A percentile compares a stretch with the other conserved stretches of the same genome.
Evolutionary conservation across 1,284 basidiomycete genomes (phyloP).

Genomic region (Trametes polyzona): DNA sequence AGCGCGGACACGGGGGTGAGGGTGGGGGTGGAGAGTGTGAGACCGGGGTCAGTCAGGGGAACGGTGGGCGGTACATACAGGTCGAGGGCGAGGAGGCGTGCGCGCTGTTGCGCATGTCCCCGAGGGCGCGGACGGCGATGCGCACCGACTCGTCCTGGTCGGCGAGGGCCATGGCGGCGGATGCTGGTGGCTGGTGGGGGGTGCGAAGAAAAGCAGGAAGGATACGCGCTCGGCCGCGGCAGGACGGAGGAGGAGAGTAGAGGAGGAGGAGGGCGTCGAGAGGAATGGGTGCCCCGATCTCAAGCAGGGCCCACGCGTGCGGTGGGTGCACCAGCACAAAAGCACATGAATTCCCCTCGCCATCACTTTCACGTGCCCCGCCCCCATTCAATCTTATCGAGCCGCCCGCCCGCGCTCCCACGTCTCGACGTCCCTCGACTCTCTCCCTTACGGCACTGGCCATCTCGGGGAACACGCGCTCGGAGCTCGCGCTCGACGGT

Average conservation of each 20-base stretch:
- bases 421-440: neutral
- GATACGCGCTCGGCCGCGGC: neutral
- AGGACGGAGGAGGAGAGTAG: neutral
- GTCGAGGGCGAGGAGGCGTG: constrained; percentile 33
- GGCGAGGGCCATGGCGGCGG: constrained; percentile 35
- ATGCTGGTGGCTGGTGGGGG: constrained; percentile 4
- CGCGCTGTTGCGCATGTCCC: constrained; percentile 63
- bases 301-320: neutral
- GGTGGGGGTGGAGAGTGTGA: neutral
- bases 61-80: constrained; percentile 30
- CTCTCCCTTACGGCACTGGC: neutral
- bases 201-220: neutral
- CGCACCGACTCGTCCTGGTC: constrained; percentile 59
- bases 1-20: neutral
- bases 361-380: constrained; percentile 25
- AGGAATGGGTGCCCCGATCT: neutral
- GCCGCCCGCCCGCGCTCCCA: constrained; percentile 7
- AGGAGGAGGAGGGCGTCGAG: neutral
- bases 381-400: constrained; percentile 25
- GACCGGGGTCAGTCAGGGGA: neutral
- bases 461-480: neutral
- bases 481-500: neutral
- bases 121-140: constrained; percentile 70
- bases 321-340: neutral
- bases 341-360: constrained; percentile 26